A percentile compares a stretch with the other conserved stretches of the same genome.
Conservation (phyloP, 129 eudicot genomes). For the Kitagawia praeruptora region DNA sequence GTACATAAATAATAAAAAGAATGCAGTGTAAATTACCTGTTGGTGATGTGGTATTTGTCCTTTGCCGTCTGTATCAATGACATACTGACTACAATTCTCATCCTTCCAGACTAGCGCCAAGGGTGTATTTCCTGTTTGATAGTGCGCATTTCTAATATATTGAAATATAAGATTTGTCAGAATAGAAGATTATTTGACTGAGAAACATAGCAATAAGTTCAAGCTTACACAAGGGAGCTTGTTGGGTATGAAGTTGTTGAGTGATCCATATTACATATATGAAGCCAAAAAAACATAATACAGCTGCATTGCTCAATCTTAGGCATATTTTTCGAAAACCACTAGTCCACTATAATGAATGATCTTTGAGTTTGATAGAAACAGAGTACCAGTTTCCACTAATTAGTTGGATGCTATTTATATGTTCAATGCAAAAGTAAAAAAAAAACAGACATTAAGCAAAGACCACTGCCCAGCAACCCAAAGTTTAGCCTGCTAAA, state of each 20-base stretch:
- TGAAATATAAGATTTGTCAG: background rate
- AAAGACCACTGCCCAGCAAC: background rate
- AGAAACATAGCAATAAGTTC: background rate
- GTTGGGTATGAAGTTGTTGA: background rate
- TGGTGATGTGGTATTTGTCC: conserved; percentile 78
- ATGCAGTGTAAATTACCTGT: conserved; percentile 45
- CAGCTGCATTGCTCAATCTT: background rate
- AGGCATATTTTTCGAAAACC: background rate
- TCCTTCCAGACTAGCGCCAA: conserved; percentile 89
- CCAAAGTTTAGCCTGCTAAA: background rate
- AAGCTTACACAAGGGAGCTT: background rate
- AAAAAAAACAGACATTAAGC: background rate
- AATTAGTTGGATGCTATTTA: background rate
- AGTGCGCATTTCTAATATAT: conserved; percentile 69
- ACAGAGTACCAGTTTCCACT: background rate
- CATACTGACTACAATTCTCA: conserved; percentile 81
- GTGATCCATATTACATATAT: background rate
- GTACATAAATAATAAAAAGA: conserved; percentile 1
- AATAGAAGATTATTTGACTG: background rate
- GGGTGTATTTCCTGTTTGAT: conserved; percentile 88
- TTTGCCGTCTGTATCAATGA: conserved; percentile 77
- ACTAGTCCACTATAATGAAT: background rate
- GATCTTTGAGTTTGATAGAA: background rate
- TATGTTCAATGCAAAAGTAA: background rate
- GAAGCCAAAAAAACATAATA: background rate